A percentile compares a stretch with the other conserved stretches of the same genome.
Evolutionary conservation across 129 eudicot species (phyloP).

Genomic region (Logfia minima): DNA sequence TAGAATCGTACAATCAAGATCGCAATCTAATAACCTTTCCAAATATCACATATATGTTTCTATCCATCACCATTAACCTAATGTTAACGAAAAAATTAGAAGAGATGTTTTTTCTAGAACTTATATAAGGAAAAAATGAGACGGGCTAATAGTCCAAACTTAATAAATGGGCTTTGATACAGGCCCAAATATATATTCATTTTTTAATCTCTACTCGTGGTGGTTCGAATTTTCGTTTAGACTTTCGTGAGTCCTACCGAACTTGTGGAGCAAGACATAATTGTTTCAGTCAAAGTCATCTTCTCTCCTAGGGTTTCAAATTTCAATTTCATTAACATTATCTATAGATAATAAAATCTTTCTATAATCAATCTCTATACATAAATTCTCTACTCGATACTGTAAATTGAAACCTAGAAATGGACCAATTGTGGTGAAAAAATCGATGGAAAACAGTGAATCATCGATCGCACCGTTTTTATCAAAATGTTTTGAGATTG

Average conservation of each 20-base stretch:
- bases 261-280: conserved; percentile 21
- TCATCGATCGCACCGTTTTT: conserved; percentile 62
- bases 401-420: background rate
- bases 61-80: background rate
- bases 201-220: background rate
- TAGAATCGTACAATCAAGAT: no score
- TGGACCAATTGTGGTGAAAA: conserved; percentile 52
- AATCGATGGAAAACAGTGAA: conserved; percentile 49
- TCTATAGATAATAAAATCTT: background rate
- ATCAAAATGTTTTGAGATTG: conserved; percentile 88
- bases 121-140: background rate
- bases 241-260: background rate
- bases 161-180: background rate
- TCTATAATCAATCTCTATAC: background rate
- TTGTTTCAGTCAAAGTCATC: conserved; percentile 21
- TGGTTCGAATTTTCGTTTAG: background rate
- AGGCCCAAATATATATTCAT: conserved; percentile 9
- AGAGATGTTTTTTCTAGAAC: no score
- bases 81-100: no score
- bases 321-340: background rate
- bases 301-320: conserved; percentile 33
- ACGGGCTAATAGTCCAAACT: conserved; percentile 1
- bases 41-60: no score
- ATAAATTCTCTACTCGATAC: background rate
- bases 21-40: no score